Conservation (phyloP, 768 basidiomycete genomes). For the Boletus rex-veris region DNA sequence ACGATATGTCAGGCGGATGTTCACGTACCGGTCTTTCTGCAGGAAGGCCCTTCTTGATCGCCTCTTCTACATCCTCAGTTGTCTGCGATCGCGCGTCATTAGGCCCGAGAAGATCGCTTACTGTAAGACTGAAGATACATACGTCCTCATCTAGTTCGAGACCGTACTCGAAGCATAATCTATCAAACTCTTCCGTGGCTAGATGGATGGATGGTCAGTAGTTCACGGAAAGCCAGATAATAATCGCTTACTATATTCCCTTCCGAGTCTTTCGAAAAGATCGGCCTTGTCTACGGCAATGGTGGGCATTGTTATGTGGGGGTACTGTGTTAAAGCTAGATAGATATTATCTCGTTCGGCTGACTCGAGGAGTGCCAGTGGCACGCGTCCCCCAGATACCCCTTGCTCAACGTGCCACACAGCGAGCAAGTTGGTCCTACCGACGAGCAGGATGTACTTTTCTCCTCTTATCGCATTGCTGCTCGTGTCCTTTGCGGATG, state of each 20-base stretch:
- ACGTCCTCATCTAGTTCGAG: conserved; percentile 98
- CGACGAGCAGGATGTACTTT: conserved; percentile 4
- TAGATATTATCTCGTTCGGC: too few relatives aligned
- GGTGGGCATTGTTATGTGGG: conserved; percentile 70
- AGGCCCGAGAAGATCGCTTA: not conserved
- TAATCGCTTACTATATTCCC: conserved; percentile 64
- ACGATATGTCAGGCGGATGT: not conserved
- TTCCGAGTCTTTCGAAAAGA: conserved; percentile 83
- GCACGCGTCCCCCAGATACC: conserved; percentile 21
- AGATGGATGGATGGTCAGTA: conserved; percentile 17
- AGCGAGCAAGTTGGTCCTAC: not conserved
- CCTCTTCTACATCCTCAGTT: conserved; percentile 79
- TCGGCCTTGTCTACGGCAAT: conserved; percentile 94
- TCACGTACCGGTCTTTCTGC: conserved; percentile 74
- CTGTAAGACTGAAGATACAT: conserved; percentile 28
- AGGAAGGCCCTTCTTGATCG: conserved; percentile 78
- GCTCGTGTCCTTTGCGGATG: conserved; percentile 8
- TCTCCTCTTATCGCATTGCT: conserved; percentile 9
- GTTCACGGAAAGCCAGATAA: conserved; percentile 1
- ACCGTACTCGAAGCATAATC: conserved; percentile 95
- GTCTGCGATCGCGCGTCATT: conserved; percentile 51
- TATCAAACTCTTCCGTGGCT: conserved; percentile 96
- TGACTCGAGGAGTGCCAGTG: not conserved
- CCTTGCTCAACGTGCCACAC: conserved; percentile 2
- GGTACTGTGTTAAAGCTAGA: not conserved